phyloP scores from a whole-genome alignment of 2,329 filamentous ascomycete genomes.

The Monilinia aucupariae region DNA sequence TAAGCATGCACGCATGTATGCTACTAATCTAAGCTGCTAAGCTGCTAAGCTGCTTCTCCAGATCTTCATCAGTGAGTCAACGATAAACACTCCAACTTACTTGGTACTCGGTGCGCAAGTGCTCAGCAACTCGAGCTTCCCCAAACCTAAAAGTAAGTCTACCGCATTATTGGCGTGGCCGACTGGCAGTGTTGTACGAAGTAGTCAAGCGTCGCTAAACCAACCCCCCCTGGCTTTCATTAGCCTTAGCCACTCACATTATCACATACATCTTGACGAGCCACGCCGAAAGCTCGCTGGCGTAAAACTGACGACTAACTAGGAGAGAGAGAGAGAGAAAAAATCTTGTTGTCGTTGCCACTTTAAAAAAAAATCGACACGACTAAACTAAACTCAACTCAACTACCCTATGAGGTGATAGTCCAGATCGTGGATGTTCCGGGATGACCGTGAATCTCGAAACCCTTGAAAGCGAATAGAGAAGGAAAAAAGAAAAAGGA shows the following conservation, averaged over 20 bases:
- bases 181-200: neutral
- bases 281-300: neutral
- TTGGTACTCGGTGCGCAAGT: no score
- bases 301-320: slow-evolving; percentile 1
- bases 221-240: neutral
- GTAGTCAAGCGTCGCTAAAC: neutral
- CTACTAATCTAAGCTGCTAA: no score
- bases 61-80: neutral
- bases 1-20: no score
- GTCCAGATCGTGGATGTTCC: neutral
- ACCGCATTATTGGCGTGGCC: neutral
- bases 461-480: neutral
- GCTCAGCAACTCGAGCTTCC: neutral
- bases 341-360: slow-evolving; percentile 5
- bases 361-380: no score
- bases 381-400: neutral
- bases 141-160: neutral
- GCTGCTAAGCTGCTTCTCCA: neutral
- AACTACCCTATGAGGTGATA: slow-evolving; percentile 3
- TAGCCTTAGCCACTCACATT: slow-evolving; percentile 2
- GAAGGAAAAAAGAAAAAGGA: no score
- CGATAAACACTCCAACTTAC: neutral
- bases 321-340: neutral
- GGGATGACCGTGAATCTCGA: neutral
- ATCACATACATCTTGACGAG: no score